These are phyloP conservation scores for Cladobotryum mycophilum DNA, from an alignment of 2,329 filamentous ascomycete species.

Conservation along the genomic window DNA sequence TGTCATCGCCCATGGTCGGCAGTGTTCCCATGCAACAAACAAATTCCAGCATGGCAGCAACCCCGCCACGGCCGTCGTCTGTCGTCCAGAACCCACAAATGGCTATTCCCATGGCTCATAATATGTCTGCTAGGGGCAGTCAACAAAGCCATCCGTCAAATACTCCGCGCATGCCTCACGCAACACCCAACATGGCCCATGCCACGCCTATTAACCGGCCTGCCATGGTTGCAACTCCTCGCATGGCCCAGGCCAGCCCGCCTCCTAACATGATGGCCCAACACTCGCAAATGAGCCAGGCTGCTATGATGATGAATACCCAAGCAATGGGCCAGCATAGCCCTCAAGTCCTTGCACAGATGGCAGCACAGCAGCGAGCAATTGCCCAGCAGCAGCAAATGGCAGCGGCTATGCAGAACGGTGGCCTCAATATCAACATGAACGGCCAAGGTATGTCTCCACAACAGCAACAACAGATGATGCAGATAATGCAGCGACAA, in stretches of 20 bases:
- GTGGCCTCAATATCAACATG: conserved; percentile 30
- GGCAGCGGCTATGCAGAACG: conserved; percentile 34
- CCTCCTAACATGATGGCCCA: conserved; percentile 54
- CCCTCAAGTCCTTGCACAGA: conserved; percentile 36
- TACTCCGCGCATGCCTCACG: conserved; percentile 56
- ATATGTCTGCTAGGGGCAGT: conserved; percentile 58
- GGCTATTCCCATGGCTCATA: conserved; percentile 53
- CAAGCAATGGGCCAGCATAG: conserved; percentile 36
- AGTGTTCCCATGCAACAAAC: conserved; percentile 59
- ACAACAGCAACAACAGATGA: conserved; percentile 29
- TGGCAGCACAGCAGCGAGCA: conserved; percentile 43
- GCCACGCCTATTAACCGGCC: conserved; percentile 52
- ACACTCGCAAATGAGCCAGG: conserved; percentile 47
- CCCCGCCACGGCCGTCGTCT: conserved; percentile 60
- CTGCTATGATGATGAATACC: conserved; percentile 46
- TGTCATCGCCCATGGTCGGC: conserved; percentile 60
- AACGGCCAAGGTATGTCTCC: conserved; percentile 30
- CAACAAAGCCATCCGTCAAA: conserved; percentile 59
- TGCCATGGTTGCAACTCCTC: conserved; percentile 50
- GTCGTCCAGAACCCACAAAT: conserved; percentile 56
- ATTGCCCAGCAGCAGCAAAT: conserved; percentile 42
- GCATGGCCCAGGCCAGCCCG: conserved; percentile 58
- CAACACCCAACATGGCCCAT: conserved; percentile 55
- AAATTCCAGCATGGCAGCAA: conserved; percentile 62
- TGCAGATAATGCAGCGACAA: conserved; percentile 34